These are phyloP conservation scores for Penicillium daleae DNA, from an alignment of 495 filamentous ascomycete genomes.

Conservation along the genomic window DNA sequence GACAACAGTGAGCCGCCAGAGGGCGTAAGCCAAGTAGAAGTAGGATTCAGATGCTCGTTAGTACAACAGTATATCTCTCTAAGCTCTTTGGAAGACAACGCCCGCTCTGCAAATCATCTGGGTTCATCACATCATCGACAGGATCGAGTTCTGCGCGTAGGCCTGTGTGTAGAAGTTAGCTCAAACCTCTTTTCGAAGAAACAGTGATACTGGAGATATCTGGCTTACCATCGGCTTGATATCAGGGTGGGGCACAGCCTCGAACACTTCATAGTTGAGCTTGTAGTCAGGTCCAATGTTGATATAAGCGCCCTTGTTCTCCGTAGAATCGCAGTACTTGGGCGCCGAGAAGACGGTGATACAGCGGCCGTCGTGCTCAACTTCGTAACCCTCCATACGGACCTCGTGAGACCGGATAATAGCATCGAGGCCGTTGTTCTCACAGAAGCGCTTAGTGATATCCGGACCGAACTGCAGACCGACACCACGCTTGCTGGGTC, in stretches of 20 bases:
- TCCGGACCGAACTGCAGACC: conserved; percentile 97
- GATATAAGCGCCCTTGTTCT: conserved; percentile 98
- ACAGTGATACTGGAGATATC: not conserved
- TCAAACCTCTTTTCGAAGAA: not conserved
- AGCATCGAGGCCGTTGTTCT: conserved; percentile 90
- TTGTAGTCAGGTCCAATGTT: conserved; percentile 93
- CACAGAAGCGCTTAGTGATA: conserved; percentile 95
- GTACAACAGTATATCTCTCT: conserved; percentile 25
- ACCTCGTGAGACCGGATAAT: conserved; percentile 98
- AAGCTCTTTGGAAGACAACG: conserved; percentile 28
- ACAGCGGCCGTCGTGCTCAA: conserved; percentile 94
- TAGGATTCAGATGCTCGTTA: conserved; percentile 10
- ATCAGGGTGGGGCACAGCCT: conserved; percentile 93
- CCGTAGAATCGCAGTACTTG: conserved; percentile 95
- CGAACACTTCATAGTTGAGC: conserved; percentile 87
- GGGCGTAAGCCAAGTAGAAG: conserved; percentile 2
- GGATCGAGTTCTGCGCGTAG: conserved; percentile 79
- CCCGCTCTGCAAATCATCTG: conserved; percentile 31
- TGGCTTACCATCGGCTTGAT: conserved; percentile 87
- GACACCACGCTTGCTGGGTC: conserved; percentile 95
- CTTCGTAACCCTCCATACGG: conserved; percentile 95
- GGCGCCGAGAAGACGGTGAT: conserved; percentile 99
- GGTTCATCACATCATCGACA: conserved; percentile 62
- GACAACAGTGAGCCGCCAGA: not conserved
- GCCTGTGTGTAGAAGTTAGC: conserved; percentile 56